Evolutionary conservation across 1,284 basidiomycete genomes (phyloP).

Genomic region (Trichosporon asahii): DNA sequence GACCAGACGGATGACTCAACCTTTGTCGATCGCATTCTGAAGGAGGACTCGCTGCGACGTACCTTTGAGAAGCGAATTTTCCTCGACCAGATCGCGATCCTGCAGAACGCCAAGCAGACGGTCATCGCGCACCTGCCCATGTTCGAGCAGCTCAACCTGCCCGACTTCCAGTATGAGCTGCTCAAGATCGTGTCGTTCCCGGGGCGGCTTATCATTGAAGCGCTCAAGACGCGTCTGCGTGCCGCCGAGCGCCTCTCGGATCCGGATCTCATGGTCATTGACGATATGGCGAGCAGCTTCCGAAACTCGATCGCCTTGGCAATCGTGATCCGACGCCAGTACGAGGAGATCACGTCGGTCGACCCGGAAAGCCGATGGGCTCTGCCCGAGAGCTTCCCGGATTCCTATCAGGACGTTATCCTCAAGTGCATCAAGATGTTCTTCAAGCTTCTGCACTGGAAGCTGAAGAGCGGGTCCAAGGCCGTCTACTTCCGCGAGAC

Average conservation of each 20-base stretch:
- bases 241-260: slow-evolving; percentile 87
- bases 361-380: slow-evolving; percentile 86
- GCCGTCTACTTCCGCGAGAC: slow-evolving; percentile 97
- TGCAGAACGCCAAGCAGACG: slow-evolving; percentile 80
- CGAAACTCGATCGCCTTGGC: slow-evolving; percentile 88
- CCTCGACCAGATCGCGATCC: slow-evolving; percentile 77
- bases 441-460: slow-evolving; percentile 92
- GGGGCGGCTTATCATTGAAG: slow-evolving; percentile 87
- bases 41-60: slow-evolving; percentile 90
- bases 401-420: slow-evolving; percentile 85
- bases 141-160: slow-evolving; percentile 68
- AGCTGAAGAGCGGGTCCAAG: slow-evolving; percentile 87
- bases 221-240: slow-evolving; percentile 80
- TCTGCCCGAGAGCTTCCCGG: slow-evolving; percentile 77
- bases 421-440: slow-evolving; percentile 84
- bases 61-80: slow-evolving; percentile 94
- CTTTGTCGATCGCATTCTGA: slow-evolving; percentile 91
- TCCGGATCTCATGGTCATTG: slow-evolving; percentile 80
- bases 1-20: slow-evolving; percentile 61
- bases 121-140: slow-evolving; percentile 65
- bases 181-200: slow-evolving; percentile 92
- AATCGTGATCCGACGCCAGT: slow-evolving; percentile 90
- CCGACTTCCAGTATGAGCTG: slow-evolving; percentile 89
- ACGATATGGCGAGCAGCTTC: slow-evolving; percentile 92
- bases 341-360: slow-evolving; percentile 79